These are phyloP conservation scores for Clathrus columnatus DNA, from an alignment of 768 basidiomycete genomes.

Conservation along the genomic window DNA sequence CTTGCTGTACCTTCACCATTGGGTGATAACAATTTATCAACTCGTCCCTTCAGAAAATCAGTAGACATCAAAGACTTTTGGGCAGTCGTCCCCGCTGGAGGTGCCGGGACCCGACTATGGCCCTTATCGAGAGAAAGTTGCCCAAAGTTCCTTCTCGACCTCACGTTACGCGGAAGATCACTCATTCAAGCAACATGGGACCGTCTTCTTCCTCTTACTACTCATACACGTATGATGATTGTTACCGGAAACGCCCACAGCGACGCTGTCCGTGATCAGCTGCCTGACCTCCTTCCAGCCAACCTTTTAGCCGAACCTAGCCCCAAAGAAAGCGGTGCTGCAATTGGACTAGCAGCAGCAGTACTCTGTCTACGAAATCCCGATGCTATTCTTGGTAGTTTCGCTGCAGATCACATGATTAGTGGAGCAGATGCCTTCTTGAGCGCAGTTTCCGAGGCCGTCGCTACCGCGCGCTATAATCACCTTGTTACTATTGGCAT, in stretches of 20 bases:
- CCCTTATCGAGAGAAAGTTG: conserved; percentile 77
- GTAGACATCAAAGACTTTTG: conserved; percentile 80
- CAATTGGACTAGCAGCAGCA: conserved; percentile 82
- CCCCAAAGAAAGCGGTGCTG: conserved; percentile 88
- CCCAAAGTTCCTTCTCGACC: conserved; percentile 82
- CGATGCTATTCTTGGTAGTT: conserved; percentile 78
- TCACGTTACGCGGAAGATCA: conserved; percentile 80
- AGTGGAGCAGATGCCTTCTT: conserved; percentile 84
- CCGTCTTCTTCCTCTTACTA: conserved; percentile 69
- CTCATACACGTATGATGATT: conserved; percentile 64
- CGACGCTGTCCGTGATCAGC: conserved; percentile 64
- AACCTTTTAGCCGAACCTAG: conserved; percentile 82
- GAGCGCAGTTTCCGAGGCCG: conserved; percentile 75
- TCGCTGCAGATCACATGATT: conserved; percentile 92
- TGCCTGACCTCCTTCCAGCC: conserved; percentile 60
- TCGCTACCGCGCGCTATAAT: conserved; percentile 68
- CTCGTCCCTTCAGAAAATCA: conserved; percentile 38
- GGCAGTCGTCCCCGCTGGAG: conserved; percentile 84
- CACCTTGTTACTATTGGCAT: conserved; percentile 88
- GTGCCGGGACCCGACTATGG: conserved; percentile 84
- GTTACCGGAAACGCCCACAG: conserved; percentile 77
- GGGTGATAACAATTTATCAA: conserved; percentile 45
- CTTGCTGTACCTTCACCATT: conserved; percentile 63
- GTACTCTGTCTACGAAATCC: conserved; percentile 68
- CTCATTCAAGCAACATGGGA: conserved; percentile 90